Evolutionary conservation across 352 stramenopile species (phyloP).

Genomic region (Pythium sp.): DNA sequence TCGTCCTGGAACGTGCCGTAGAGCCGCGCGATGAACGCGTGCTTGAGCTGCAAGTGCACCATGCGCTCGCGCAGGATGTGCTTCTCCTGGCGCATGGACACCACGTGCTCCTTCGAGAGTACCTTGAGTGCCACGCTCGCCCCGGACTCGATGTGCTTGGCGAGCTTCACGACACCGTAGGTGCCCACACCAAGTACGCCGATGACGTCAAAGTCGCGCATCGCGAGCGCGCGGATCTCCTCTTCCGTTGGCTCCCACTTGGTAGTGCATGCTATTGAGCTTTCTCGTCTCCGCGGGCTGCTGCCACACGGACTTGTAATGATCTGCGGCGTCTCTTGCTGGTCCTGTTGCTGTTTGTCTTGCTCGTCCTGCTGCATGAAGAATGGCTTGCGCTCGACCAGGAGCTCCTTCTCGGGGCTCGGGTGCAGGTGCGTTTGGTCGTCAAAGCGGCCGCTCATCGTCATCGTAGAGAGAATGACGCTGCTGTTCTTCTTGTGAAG

Average conservation of each 20-base stretch:
- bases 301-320: neutral
- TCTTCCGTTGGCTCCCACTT: conserved; percentile 30
- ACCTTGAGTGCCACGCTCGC: conserved; percentile 73
- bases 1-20: conserved; percentile 84
- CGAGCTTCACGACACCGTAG: conserved; percentile 80
- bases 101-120: conserved; percentile 70
- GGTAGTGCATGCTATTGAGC: neutral
- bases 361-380: neutral
- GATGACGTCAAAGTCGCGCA: conserved; percentile 64
- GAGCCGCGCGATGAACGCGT: conserved; percentile 68
- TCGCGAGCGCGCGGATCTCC: conserved; percentile 37
- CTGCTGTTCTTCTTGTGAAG: neutral
- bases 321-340: neutral
- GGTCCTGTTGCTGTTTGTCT: neutral
- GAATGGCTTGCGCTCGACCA: neutral
- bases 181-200: conserved; percentile 72
- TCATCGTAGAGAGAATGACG: conserved; percentile 2
- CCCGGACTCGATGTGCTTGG: conserved; percentile 54
- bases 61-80: conserved; percentile 73
- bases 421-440: neutral
- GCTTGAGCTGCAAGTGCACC: conserved; percentile 59
- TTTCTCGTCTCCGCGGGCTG: neutral
- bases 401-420: conserved; percentile 8
- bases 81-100: conserved; percentile 72
- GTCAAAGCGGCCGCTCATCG: conserved; percentile 4